Percentiles rank a stretch among this genome's conserved stretches.
These are phyloP conservation scores for Scheffersomyces quercinus DNA, from an alignment of 1,139 yeast species.

Conservation along the genomic window DNA sequence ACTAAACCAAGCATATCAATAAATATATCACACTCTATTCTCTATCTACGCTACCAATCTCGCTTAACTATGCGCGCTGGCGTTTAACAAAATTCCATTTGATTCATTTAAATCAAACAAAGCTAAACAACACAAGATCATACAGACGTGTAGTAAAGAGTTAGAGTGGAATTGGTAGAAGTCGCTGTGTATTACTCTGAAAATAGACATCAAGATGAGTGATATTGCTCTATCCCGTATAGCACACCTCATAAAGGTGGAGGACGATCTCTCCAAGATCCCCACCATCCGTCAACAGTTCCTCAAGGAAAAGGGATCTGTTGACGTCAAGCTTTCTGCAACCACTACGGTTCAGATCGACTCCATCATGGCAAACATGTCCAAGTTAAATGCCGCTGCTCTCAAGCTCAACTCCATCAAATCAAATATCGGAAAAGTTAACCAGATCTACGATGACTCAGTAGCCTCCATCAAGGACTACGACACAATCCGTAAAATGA, in stretches of 20 bases:
- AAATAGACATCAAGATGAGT: slow-evolving; percentile 25
- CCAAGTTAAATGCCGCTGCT: slow-evolving; percentile 37
- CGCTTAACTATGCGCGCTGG: too few relatives aligned
- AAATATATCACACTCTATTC: too few relatives aligned
- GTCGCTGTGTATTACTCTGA: too few relatives aligned
- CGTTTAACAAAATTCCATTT: too few relatives aligned
- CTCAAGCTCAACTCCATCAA: slow-evolving; percentile 48
- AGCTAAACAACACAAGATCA: too few relatives aligned
- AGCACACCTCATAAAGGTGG: slow-evolving; percentile 46
- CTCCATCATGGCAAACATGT: slow-evolving; percentile 43
- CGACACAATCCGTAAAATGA: slow-evolving; percentile 59
- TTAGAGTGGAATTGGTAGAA: too few relatives aligned
- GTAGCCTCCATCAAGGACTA: slow-evolving; percentile 55
- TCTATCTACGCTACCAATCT: too few relatives aligned
- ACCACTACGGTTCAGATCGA: slow-evolving; percentile 64
- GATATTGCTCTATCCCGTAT: slow-evolving; percentile 47
- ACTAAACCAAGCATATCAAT: too few relatives aligned
- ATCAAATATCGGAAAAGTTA: slow-evolving; percentile 59
- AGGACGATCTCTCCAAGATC: slow-evolving; percentile 62
- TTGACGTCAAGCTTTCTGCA: slow-evolving; percentile 69
- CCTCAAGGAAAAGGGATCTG: slow-evolving; percentile 64
- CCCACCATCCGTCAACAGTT: slow-evolving; percentile 58
- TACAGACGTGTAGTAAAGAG: too few relatives aligned
- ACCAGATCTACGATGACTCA: slow-evolving; percentile 55
- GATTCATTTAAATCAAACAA: too few relatives aligned